Evolutionary conservation across 306 rosid species (phyloP).

Genomic region (Neltuma alba): DNA sequence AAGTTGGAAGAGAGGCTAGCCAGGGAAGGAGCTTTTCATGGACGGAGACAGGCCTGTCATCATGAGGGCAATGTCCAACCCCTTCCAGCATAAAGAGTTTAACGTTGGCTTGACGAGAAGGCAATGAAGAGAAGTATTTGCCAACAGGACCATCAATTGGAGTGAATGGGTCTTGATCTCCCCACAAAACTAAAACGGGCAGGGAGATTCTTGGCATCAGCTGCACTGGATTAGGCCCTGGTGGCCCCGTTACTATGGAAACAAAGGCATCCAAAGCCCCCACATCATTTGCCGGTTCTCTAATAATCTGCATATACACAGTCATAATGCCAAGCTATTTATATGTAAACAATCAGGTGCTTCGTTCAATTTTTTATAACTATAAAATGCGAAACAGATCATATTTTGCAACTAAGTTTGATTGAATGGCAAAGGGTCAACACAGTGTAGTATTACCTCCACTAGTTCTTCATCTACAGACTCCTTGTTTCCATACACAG

Average conservation of each 20-base stretch:
- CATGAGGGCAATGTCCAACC: constrained; percentile 96
- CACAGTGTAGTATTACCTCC: constrained; percentile 53
- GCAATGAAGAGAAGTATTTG: constrained; percentile 68
- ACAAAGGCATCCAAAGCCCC: constrained; percentile 93
- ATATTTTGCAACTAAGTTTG: not conserved
- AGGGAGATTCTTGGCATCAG: constrained; percentile 67
- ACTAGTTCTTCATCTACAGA: constrained; percentile 85
- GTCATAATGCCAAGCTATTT: not conserved
- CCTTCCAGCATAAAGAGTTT: constrained; percentile 69
- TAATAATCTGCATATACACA: constrained; percentile 62
- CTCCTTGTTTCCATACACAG: constrained; percentile 81
- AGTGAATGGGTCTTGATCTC: constrained; percentile 86
- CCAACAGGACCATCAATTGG: constrained; percentile 98
- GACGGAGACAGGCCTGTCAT: constrained; percentile 80
- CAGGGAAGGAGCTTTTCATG: constrained; percentile 85
- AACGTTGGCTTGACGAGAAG: constrained; percentile 58
- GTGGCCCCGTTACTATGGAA: constrained; percentile 87
- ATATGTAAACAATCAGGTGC: not conserved
- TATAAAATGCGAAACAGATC: not conserved
- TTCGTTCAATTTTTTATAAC: not conserved
- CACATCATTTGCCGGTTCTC: constrained; percentile 67
- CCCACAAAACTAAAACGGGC: constrained; percentile 89
- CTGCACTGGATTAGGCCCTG: constrained; percentile 81
- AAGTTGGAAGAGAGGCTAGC: constrained; percentile 64
- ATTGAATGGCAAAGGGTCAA: not conserved